phyloP scores from a whole-genome alignment of 129 eudicot genomes.

The Gnaphalium uliginosum region DNA sequence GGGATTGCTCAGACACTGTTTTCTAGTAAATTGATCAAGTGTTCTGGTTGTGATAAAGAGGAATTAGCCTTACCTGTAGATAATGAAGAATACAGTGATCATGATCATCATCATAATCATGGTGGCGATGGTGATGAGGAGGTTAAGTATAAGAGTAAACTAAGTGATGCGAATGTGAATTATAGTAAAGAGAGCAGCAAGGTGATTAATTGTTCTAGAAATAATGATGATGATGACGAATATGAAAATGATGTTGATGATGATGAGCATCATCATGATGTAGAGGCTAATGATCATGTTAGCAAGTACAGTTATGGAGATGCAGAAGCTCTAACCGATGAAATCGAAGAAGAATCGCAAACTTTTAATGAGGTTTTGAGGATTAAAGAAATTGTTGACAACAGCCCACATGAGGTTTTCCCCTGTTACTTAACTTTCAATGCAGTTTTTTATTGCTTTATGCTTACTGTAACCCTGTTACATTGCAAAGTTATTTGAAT shows the following conservation, averaged over 20 bases:
- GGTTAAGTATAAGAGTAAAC: slow-evolving; percentile 21
- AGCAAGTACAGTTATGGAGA: slow-evolving; percentile 64
- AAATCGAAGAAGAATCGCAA: slow-evolving; percentile 61
- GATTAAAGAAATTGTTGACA: slow-evolving; percentile 70
- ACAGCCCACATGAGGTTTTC: slow-evolving; percentile 66
- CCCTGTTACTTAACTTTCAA: background rate
- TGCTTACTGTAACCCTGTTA: background rate
- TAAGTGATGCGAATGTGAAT: slow-evolving; percentile 21
- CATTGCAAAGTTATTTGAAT: background rate
- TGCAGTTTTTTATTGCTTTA: background rate
- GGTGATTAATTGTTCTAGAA: slow-evolving; percentile 32
- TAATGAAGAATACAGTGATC: slow-evolving; percentile 27
- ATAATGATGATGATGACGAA: slow-evolving; percentile 34
- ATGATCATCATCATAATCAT: slow-evolving; percentile 34
- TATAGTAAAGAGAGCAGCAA: slow-evolving; percentile 41
- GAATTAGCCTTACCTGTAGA: slow-evolving; percentile 46
- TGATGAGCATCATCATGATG: slow-evolving; percentile 29
- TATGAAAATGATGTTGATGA: slow-evolving; percentile 26
- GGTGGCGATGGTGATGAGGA: slow-evolving; percentile 20
- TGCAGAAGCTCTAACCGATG: slow-evolving; percentile 91
- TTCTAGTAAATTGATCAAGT: slow-evolving; percentile 55
- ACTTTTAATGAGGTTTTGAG: slow-evolving; percentile 63
- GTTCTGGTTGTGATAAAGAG: slow-evolving; percentile 60
- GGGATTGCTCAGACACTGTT: slow-evolving; percentile 70
- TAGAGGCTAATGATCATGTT: slow-evolving; percentile 42